These are phyloP conservation scores for Hypsizygus ulmarius DNA, from an alignment of 1,284 basidiomycete species.

Conservation along the genomic window DNA sequence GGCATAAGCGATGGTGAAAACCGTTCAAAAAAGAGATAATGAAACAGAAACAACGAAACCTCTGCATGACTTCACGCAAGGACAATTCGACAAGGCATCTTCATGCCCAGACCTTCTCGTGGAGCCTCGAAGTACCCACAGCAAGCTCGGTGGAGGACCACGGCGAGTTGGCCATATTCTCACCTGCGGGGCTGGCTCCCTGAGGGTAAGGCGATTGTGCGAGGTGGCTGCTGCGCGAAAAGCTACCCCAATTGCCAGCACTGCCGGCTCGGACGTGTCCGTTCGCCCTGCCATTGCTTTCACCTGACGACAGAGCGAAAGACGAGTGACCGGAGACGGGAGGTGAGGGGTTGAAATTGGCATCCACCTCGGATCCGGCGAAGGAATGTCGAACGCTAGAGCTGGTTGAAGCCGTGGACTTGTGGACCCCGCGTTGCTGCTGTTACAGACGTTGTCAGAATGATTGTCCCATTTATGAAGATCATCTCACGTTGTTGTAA, in stretches of 20 bases:
- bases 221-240: conserved; percentile 54
- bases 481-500: conserved; percentile 54
- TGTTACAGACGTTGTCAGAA: conserved; percentile 11
- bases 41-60: conserved; percentile 21
- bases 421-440: conserved; percentile 45
- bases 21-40: conserved; percentile 24
- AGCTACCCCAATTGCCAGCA: conserved; percentile 71
- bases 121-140: conserved; percentile 51
- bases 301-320: conserved; percentile 43
- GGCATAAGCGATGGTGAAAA: conserved; percentile 28
- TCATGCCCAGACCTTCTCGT: conserved; percentile 65
- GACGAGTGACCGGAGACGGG: conserved; percentile 46
- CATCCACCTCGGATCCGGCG: conserved; percentile 63
- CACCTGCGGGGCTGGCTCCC: conserved; percentile 54
- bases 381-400: conserved; percentile 67
- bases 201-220: conserved; percentile 53
- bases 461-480: neutral
- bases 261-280: conserved; percentile 74
- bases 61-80: neutral
- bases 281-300: conserved; percentile 43
- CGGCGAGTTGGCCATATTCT: conserved; percentile 53
- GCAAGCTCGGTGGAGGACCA: conserved; percentile 67
- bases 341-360: conserved; percentile 52
- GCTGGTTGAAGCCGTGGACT: conserved; percentile 45
- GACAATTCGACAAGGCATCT: conserved; percentile 2